Evolutionary conservation across 257 asterid genomes (phyloP).

Genomic region (Salvia miltiorrhiza): DNA sequence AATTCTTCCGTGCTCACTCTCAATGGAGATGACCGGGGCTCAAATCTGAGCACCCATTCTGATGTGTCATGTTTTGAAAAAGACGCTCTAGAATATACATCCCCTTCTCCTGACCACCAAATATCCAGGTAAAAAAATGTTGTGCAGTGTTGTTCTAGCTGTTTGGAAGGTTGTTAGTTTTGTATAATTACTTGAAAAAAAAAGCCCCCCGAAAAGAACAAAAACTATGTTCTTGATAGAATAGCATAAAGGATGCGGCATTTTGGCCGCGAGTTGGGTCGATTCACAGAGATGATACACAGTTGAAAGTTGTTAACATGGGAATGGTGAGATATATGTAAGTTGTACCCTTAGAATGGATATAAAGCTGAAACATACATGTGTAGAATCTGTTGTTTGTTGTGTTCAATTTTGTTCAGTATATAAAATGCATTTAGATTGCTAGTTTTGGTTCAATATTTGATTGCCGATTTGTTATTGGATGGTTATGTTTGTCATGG

Average conservation of each 20-base stretch:
- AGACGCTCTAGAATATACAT: slow-evolving; percentile 21
- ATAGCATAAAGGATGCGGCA: slow-evolving; percentile 24
- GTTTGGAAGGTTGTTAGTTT: slow-evolving; percentile 15
- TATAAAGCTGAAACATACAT: slow-evolving; percentile 10
- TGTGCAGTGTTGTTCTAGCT: slow-evolving; percentile 37
- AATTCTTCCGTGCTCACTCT: slow-evolving; percentile 51
- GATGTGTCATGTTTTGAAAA: slow-evolving; percentile 22
- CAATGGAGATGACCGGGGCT: slow-evolving; percentile 37
- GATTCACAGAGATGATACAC: slow-evolving; percentile 13
- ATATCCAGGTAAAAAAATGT: slow-evolving; percentile 23
- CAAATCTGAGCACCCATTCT: not conserved
- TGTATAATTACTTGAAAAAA: slow-evolving; percentile 29
- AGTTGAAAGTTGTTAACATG: slow-evolving; percentile 24
- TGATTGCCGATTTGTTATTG: not conserved
- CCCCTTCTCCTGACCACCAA: slow-evolving; percentile 8
- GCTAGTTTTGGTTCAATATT: not conserved
- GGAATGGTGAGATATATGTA: slow-evolving; percentile 14
- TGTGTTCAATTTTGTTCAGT: not conserved
- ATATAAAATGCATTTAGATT: not conserved
- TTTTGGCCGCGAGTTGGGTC: not conserved
- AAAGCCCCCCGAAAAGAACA: not conserved
- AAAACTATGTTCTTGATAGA: slow-evolving; percentile 20
- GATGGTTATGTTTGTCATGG: not conserved
- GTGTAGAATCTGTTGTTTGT: not conserved
- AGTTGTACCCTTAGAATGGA: slow-evolving; percentile 24